Conservation (phyloP, 2,329 filamentous ascomycete species). For the Aspergillus piperis region DNA sequence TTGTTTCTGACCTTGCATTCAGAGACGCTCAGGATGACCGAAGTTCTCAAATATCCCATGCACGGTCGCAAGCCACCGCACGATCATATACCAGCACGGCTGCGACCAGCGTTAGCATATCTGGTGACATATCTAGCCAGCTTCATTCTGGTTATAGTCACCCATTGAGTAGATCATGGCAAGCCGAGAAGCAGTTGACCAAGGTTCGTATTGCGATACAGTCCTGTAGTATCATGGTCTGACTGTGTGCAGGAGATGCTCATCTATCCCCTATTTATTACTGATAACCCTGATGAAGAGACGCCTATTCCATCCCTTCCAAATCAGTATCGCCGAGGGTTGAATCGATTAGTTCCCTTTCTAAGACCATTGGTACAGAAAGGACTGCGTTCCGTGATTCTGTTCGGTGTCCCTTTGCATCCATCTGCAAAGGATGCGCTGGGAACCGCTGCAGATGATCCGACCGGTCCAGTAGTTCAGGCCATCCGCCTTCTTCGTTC, state of each 20-base stretch:
- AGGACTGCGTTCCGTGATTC: conserved; percentile 86
- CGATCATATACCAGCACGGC: conserved; percentile 50
- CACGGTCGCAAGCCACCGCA: conserved; percentile 41
- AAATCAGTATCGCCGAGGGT: conserved; percentile 81
- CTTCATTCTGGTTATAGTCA: conserved; percentile 82
- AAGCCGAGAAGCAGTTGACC: conserved; percentile 80
- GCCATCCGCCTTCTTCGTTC: conserved; percentile 81
- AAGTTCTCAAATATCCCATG: conserved; percentile 46
- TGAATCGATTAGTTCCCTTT: conserved; percentile 83
- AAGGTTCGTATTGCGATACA: conserved; percentile 60
- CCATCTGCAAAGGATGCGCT: conserved; percentile 84
- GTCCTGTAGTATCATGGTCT: conserved; percentile 1
- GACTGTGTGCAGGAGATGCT: conserved; percentile 75
- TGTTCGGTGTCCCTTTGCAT: conserved; percentile 89
- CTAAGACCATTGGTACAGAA: conserved; percentile 84
- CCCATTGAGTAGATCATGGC: conserved; percentile 76
- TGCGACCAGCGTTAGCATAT: conserved; percentile 54
- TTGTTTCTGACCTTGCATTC: conserved; percentile 53
- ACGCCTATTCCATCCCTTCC: conserved; percentile 86
- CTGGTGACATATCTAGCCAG: conserved; percentile 75
- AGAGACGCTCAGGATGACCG: conserved; percentile 47
- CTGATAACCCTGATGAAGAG: conserved; percentile 91
- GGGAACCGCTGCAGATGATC: conserved; percentile 89
- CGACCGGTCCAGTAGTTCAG: conserved; percentile 85
- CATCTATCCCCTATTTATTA: conserved; percentile 96